Conservation (phyloP, 2,329 filamentous ascomycete genomes). For the Neopestalotiopsis rosae region DNA sequence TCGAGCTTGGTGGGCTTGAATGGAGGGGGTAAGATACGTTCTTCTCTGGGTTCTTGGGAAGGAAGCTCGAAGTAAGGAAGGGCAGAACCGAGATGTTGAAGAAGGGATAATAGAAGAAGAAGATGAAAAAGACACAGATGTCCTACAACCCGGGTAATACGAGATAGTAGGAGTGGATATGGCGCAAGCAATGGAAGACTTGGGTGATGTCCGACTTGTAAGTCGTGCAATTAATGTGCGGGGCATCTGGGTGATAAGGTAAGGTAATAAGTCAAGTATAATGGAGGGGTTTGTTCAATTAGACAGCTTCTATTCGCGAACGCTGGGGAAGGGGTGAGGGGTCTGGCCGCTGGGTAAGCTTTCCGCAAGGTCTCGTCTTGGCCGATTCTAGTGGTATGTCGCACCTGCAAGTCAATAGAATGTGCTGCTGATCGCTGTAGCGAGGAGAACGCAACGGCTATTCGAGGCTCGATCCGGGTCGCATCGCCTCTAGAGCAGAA, state of each 20-base stretch:
- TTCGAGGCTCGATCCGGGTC: background rate
- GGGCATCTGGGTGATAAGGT: conserved; percentile 26
- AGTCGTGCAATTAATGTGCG: conserved; percentile 25
- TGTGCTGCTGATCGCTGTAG: background rate
- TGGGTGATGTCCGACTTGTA: conserved; percentile 17
- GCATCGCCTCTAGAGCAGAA: too few species aligned
- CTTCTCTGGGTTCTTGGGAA: conserved; percentile 25
- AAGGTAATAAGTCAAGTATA: background rate
- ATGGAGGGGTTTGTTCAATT: background rate
- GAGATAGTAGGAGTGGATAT: conserved; percentile 20
- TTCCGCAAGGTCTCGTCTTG: background rate
- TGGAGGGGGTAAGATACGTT: conserved; percentile 58
- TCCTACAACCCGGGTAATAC: background rate
- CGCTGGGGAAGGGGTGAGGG: background rate
- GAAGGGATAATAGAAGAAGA: conserved; percentile 1
- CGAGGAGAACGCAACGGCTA: background rate
- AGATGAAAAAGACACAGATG: background rate
- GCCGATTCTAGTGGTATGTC: background rate
- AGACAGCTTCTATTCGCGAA: conserved; percentile 11
- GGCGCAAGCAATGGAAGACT: conserved; percentile 14
- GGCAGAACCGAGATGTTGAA: background rate
- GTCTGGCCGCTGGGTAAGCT: background rate
- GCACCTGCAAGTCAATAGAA: background rate
- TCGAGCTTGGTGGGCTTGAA: conserved; percentile 64
- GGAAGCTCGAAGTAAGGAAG: conserved; percentile 22